Percentiles rank a stretch among this genome's conserved stretches.
Conservation (phyloP, 2,329 filamentous ascomycete species). For the Elsinoe arachidis region DNA sequence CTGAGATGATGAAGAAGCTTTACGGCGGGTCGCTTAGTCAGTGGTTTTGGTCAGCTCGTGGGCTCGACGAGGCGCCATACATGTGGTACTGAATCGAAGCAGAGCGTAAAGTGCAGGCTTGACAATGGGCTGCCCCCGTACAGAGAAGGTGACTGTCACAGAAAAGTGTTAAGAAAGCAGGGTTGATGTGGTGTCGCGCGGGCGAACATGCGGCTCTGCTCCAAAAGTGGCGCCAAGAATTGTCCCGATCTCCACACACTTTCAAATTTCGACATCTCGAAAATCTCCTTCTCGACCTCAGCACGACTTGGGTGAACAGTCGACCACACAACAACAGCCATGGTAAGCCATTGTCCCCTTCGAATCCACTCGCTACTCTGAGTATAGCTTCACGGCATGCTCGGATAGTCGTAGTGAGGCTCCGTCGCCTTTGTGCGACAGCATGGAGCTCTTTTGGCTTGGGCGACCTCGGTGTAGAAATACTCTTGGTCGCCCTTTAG, state of each 20-base stretch:
- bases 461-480: conserved; percentile 47
- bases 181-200: background rate
- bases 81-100: too few relatives aligned
- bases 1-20: background rate
- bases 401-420: background rate
- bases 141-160: too few relatives aligned
- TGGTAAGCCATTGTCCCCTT: conserved; percentile 8
- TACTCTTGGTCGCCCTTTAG: conserved; percentile 62
- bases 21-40: background rate
- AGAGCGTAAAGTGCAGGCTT: too few relatives aligned
- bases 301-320: conserved; percentile 13
- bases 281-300: conserved; percentile 10
- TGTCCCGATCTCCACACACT: background rate
- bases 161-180: background rate
- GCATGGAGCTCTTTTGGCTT: conserved; percentile 36
- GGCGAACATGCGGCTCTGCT: background rate
- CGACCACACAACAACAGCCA: conserved; percentile 11
- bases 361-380: conserved; percentile 4
- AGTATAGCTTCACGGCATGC: background rate
- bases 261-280: conserved; percentile 3
- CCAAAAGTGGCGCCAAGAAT: background rate
- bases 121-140: too few relatives aligned
- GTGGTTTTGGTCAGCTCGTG: background rate
- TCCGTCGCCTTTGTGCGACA: conserved; percentile 9
- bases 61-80: too few relatives aligned